These are phyloP conservation scores for Phyllosticta citriasiana DNA, from an alignment of 2,329 filamentous ascomycete species.

Conservation along the genomic window DNA sequence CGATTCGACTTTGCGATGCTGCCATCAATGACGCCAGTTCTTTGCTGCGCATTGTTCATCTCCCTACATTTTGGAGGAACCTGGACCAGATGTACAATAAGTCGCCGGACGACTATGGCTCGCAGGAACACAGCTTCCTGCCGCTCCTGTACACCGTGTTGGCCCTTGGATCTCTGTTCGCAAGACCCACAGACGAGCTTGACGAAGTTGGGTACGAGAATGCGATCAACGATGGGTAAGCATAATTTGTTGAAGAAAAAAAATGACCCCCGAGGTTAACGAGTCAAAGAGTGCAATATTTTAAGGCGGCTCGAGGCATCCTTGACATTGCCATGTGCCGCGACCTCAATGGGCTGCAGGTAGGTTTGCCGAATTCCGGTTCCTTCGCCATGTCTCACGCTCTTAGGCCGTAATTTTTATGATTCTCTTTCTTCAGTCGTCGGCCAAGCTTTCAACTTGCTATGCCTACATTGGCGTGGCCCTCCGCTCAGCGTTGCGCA, in stretches of 20 bases:
- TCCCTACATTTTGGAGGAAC: conserved; percentile 68
- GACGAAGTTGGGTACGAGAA: conserved; percentile 34
- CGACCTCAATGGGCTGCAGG: conserved; percentile 39
- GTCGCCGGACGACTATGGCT: conserved; percentile 38
- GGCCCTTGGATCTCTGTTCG: conserved; percentile 38
- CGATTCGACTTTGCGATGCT: conserved; percentile 47
- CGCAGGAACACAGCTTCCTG: conserved; percentile 37
- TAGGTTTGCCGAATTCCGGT: not conserved
- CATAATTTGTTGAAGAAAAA: not conserved
- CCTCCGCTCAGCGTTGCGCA: conserved; percentile 39
- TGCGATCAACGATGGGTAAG: conserved; percentile 38
- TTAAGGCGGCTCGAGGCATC: conserved; percentile 37
- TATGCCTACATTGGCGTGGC: conserved; percentile 44
- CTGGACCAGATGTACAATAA: conserved; percentile 70
- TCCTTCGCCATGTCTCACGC: not conserved
- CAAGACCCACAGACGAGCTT: conserved; percentile 28
- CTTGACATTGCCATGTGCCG: conserved; percentile 45
- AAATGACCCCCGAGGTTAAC: not conserved
- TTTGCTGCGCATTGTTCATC: conserved; percentile 64
- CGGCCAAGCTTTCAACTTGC: conserved; percentile 42
- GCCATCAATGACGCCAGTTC: conserved; percentile 53
- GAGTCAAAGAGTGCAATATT: conserved; percentile 35
- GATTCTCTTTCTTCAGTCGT: conserved; percentile 44
- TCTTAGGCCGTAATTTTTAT: conserved; percentile 38
- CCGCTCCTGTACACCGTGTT: conserved; percentile 39